Evolutionary conservation across 2,329 filamentous ascomycete species (phyloP).

Genomic region (Trichophyton rubrum): DNA sequence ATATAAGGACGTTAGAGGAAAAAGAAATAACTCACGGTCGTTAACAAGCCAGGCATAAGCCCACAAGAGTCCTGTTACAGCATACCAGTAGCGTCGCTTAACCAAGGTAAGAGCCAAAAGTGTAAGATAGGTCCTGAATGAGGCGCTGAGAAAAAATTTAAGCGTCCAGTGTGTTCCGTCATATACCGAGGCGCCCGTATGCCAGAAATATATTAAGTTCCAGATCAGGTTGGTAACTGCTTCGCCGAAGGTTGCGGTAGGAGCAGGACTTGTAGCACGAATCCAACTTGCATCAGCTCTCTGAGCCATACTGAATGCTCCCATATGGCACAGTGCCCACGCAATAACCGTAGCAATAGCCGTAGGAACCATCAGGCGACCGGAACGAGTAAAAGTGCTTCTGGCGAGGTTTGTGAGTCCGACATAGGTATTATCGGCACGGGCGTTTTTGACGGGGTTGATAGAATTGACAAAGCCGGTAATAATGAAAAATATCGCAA

Average conservation of each 20-base stretch:
- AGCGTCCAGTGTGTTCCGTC: slow-evolving; percentile 35
- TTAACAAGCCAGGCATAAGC: slow-evolving; percentile 26
- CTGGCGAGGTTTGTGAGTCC: slow-evolving; percentile 17
- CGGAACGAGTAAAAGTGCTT: slow-evolving; percentile 17
- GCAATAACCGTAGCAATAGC: slow-evolving; percentile 14
- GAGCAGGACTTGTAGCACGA: slow-evolving; percentile 8
- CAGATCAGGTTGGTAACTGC: slow-evolving; percentile 14
- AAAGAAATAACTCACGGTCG: slow-evolving; percentile 14
- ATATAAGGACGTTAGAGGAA: too few species aligned
- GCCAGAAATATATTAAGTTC: slow-evolving; percentile 22
- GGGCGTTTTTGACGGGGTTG: slow-evolving; percentile 17
- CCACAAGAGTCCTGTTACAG: slow-evolving; percentile 27
- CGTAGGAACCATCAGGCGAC: slow-evolving; percentile 19
- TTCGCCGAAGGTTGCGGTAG: slow-evolving; percentile 11
- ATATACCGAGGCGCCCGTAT: slow-evolving; percentile 29
- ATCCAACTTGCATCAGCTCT: slow-evolving; percentile 19
- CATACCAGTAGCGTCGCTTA: slow-evolving; percentile 24
- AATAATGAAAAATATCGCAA: slow-evolving; percentile 22
- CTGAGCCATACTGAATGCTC: slow-evolving; percentile 16
- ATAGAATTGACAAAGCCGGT: slow-evolving; percentile 23
- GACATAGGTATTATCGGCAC: slow-evolving; percentile 14
- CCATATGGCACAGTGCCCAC: slow-evolving; percentile 19
- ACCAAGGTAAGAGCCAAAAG: slow-evolving; percentile 31
- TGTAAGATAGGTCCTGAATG: slow-evolving; percentile 32
- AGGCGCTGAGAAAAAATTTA: slow-evolving; percentile 31